Base-by-base conservation (phyloP, 192 early-diverging fungal species). In the Backusella tuberculispora region DNA sequence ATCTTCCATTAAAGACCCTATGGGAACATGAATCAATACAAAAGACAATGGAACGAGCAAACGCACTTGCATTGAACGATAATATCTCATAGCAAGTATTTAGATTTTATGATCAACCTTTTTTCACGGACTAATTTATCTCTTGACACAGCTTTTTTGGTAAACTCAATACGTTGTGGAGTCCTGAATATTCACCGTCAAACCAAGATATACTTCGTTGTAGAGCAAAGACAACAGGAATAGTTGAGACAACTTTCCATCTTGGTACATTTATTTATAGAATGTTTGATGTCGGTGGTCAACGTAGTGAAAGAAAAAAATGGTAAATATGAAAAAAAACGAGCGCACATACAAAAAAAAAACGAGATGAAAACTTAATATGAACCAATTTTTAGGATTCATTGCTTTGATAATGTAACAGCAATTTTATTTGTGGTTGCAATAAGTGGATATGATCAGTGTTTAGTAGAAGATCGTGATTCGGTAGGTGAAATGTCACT, bases 261-360 rank as follows among this genome's bases (percentile, higher is more conserved):
- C 65, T 90, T 15, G 84, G 86, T 0, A 69, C 79, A 2, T 69
- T 89, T 70, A 88, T 85, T 5, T 89, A 88, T 64, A 89, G 93
- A 71, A 95, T 99, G 94, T 94, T 95, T 84, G 97, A 99, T 85
- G 97, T 99, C 37, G 97, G 97, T 66, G 97, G 97, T 26, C 97
- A 99, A 86, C 91, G 97, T 69, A 95, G 92, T 66, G 97, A 99
- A 85, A 90, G 97, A 74, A 97, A 99, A 78, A 97, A 99, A 87
- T 97, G 97, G 97, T 53, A 74, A 47, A 46, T 40, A 53, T 19
- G 0, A 34, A 34, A 34, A 34, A 34, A 34, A 34, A 34, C 29
- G 29, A 21, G 6, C 10, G 19, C 42, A 50, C 6, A 12, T 8
- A 21, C 65, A 19, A 42, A 42, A 34, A 41, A 34, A 40, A 66